Conservation (phyloP, 345 rosid genomes). For the Aurinia saxatilis region DNA sequence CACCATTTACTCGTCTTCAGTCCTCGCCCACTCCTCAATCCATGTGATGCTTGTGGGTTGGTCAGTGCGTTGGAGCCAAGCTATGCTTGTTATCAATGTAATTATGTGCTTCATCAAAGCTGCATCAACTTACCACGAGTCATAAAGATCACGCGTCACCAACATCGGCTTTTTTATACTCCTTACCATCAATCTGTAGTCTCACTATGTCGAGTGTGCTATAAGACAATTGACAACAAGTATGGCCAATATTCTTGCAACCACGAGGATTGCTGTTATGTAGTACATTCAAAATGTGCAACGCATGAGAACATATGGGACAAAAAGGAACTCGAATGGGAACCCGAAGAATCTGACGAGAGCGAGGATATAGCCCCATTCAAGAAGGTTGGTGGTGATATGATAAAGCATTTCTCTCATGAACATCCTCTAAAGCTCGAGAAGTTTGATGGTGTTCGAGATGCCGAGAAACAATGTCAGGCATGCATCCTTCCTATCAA, state of each 20-base stretch:
- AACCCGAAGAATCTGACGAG: background rate
- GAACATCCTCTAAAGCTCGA: no score
- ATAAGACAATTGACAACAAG: background rate
- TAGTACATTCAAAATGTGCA: background rate
- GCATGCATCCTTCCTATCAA: no score
- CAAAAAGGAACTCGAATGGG: background rate
- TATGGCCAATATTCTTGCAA: background rate
- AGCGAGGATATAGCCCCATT: background rate
- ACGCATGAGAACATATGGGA: background rate
- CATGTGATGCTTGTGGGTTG: conserved; percentile 12
- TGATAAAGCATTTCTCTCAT: no score
- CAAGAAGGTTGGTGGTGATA: no score
- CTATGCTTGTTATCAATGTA: background rate
- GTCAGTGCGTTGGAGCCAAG: background rate
- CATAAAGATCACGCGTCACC: conserved; percentile 6
- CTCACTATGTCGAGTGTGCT: background rate
- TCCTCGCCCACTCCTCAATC: background rate
- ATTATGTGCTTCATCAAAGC: background rate
- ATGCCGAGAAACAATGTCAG: no score
- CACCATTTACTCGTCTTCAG: background rate
- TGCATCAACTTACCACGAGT: conserved; percentile 2
- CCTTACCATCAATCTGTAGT: background rate
- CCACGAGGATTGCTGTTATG: background rate
- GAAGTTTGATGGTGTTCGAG: no score
- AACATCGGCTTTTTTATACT: background rate